Conservation (phyloP, 202 grass and related monocot genomes). For the Digitaria exilis region DNA sequence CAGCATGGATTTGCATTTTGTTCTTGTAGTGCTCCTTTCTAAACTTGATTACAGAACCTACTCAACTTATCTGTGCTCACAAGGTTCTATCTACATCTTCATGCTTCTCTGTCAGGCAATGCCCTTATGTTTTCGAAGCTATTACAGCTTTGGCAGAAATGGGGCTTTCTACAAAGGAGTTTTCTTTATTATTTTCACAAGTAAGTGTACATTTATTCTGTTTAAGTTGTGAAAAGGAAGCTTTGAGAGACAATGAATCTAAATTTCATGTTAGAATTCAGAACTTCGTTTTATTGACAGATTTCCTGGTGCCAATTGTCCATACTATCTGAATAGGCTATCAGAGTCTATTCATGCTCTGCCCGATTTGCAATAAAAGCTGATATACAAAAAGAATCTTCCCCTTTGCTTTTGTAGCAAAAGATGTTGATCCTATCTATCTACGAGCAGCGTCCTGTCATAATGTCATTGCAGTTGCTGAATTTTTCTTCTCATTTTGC, state of each 20-base stretch:
- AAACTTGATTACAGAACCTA: neutral
- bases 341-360: conserved; percentile 1
- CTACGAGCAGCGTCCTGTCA: conserved; percentile 1
- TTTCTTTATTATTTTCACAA: conserved; percentile 81
- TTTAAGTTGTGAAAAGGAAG: conserved; percentile 32
- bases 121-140: conserved; percentile 91
- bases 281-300: neutral
- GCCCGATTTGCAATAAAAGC: neutral
- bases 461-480: neutral
- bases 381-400: neutral
- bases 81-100: conserved; percentile 31
- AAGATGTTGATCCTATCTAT: conserved; percentile 1
- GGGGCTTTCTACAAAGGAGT: conserved; percentile 86
- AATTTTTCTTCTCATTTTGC: neutral
- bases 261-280: conserved; percentile 7
- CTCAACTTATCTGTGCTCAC: conserved; percentile 6
- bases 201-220: conserved; percentile 45
- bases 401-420: neutral
- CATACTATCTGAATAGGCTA: neutral
- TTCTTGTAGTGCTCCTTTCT: conserved; percentile 7
- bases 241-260: neutral
- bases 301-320: neutral
- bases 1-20: neutral
- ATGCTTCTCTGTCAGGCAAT: conserved; percentile 57
- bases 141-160: conserved; percentile 92